These are phyloP conservation scores for Rhizopus sp. DNA, from an alignment of 371 early-diverging fungal genomes.

Conservation along the genomic window DNA sequence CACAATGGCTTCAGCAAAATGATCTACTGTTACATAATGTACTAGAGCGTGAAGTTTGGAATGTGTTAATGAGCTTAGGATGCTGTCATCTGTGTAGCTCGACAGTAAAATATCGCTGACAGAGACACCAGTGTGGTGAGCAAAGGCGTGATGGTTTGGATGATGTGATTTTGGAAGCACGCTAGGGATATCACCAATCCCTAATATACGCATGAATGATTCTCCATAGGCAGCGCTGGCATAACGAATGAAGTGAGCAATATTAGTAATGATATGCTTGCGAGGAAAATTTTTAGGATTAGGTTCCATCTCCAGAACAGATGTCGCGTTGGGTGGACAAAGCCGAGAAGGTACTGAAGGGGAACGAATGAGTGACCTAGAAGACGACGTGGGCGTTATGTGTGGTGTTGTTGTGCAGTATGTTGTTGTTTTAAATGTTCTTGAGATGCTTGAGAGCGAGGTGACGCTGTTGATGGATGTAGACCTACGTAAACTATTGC, in stretches of 20 bases:
- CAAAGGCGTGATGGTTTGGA: slow-evolving; percentile 74
- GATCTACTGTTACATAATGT: slow-evolving; percentile 86
- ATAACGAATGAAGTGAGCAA: slow-evolving; percentile 76
- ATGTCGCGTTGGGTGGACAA: not conserved
- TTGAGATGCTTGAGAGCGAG: slow-evolving; percentile 34
- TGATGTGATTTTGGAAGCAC: slow-evolving; percentile 50
- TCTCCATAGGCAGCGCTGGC: slow-evolving; percentile 83
- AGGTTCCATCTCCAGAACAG: slow-evolving; percentile 27
- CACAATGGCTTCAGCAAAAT: slow-evolving; percentile 72
- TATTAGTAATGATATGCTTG: slow-evolving; percentile 67
- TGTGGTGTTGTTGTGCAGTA: slow-evolving; percentile 17
- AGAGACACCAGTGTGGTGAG: slow-evolving; percentile 67
- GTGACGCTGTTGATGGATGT: slow-evolving; percentile 35
- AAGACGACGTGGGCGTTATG: slow-evolving; percentile 10
- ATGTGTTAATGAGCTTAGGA: slow-evolving; percentile 29
- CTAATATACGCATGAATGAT: slow-evolving; percentile 81
- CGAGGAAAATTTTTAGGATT: slow-evolving; percentile 56
- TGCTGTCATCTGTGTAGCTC: slow-evolving; percentile 55
- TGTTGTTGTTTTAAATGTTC: slow-evolving; percentile 37
- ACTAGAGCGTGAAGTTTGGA: slow-evolving; percentile 76
- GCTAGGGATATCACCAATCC: slow-evolving; percentile 67
- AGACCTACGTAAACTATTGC: slow-evolving; percentile 21
- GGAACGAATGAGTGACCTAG: slow-evolving; percentile 22
- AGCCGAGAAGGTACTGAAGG: slow-evolving; percentile 19
- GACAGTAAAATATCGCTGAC: slow-evolving; percentile 68